Evolutionary conservation across 371 early-diverging fungal genomes (phyloP), one percentile per base, ranked within the genome.

Genomic region (Circinella umbellata): DNA sequence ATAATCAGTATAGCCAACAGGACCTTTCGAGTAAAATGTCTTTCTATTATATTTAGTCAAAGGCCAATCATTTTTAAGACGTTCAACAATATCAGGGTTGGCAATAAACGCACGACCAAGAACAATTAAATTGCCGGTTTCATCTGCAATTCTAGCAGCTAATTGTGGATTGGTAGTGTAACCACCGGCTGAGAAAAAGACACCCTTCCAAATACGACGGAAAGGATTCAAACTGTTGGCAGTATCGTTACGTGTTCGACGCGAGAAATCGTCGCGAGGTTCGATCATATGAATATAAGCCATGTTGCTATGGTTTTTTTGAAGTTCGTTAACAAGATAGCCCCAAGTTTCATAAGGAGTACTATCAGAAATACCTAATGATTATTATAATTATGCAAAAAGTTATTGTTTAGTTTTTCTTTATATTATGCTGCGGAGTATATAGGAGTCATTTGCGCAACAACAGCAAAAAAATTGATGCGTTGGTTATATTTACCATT

Each of bases 211-310:
- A 15, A 72, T 55, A 7, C 65, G 42, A 7, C 75, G 78, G 72
- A 76, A 80, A 38, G 76, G 72, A 46, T 73, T 73, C 36, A 79
- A 39, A 0, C 68, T 63, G 35, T 74, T 69, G 38, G n/a, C 63
- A 3, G 51, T 27, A 18, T 73, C 69, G 13, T 63, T 64, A n/a
- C 63, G 42, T 34, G 67, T 63, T 49, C 60, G 48, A 66, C 63
- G 67, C 5, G 55, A 27, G 17, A 73, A 42, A 36, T 69, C 66
- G 18, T 73, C 65, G 55, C 79, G 75, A 15, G 77, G 71, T 59
- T 81, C 81, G 18, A 78, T 69, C 27, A 81, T 73, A 60, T 81
- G 77, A 53, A 81, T 11, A 55, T 75, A 81, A n/a, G 79, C 79
- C 62, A 81, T 64, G 4, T 73, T 42, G 5, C 72, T 66, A 42